Evolutionary conservation across 2,329 filamentous ascomycete genomes (phyloP).

Genomic region (Fusarium hainanense): DNA sequence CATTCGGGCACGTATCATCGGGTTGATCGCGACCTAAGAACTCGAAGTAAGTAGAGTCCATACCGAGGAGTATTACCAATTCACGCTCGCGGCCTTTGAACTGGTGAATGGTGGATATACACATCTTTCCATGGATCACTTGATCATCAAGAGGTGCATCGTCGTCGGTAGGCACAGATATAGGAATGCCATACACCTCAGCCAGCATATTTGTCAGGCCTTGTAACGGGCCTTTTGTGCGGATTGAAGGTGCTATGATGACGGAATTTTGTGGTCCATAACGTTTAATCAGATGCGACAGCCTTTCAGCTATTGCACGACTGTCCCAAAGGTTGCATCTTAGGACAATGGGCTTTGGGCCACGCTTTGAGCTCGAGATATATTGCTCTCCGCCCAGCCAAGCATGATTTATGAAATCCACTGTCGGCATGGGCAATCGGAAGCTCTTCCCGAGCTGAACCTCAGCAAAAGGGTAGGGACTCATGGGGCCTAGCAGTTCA

Average conservation of each 20-base stretch:
- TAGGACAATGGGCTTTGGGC: conserved; percentile 46
- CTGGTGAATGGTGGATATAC: conserved; percentile 48
- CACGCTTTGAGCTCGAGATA: conserved; percentile 46
- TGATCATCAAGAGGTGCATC: conserved; percentile 42
- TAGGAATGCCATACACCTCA: conserved; percentile 27
- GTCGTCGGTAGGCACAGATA: conserved; percentile 40
- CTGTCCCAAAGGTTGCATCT: conserved; percentile 21
- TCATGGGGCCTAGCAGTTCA: conserved; percentile 34
- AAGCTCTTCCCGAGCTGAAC: conserved; percentile 44
- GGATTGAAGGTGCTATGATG: conserved; percentile 20
- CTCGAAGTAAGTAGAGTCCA: conserved; percentile 44
- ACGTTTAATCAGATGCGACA: conserved; percentile 36
- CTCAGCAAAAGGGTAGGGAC: conserved; percentile 36
- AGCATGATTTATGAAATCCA: conserved; percentile 44
- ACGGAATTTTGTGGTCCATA: conserved; percentile 35
- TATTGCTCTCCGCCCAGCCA: conserved; percentile 45
- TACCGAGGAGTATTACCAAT: conserved; percentile 45
- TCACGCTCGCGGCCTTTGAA: conserved; percentile 51
- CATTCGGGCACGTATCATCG: conserved; percentile 47
- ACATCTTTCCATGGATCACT: conserved; percentile 46
- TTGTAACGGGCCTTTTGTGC: neutral
- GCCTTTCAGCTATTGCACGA: conserved; percentile 20
- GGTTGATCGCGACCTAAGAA: conserved; percentile 42
- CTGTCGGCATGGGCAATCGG: conserved; percentile 40
- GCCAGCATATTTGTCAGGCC: conserved; percentile 11